Evolutionary conservation across 1,284 basidiomycete genomes (phyloP), one percentile per base, ranked within the genome.

Genomic region (Polyporus tsugae): DNA sequence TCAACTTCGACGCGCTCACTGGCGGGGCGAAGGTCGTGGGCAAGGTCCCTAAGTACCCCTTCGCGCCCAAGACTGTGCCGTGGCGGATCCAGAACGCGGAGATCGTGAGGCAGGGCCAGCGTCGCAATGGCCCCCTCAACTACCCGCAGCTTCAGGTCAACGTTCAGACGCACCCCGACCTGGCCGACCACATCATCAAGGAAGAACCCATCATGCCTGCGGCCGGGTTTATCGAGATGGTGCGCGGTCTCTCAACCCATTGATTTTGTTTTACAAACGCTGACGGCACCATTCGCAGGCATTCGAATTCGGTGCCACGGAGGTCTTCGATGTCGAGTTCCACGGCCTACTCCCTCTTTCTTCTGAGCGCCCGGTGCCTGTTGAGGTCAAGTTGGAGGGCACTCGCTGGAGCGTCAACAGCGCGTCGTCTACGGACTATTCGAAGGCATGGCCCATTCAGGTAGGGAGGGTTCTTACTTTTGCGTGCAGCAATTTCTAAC

Each of bases 171-270:
- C 82, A 82, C 68, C 81, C 81, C 0, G 72, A 67, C 4, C 72
- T 84, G 0, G 79, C 79, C 0, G 75, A 82, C 22, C 83, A 85
- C 69, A 74, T 83, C 52, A 80, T 84, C 60, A 76, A 77, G 17
- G 74, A 72, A 17, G 77, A 83, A 53, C 78, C 83, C 0, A 83
- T 84, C 62, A 79, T 85, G 77, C 82, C 84, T 1, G 82, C 82
- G 0, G 75, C 82, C 25, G 84, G 81, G 1, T 84, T 76, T 64
- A 61, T 84, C 6, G 84, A 84, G 68, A 81, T 83, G 79, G 83
- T 83, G 65, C 29, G 74, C 67, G 10, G 35, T 44, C 29, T 46
- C 15, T n/a, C 1, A 1, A 41, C 38, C 15, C 11, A 11, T 4
- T 4, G n/a, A 10, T 9, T 17, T 15, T 4, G 22, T 17, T 15